phyloP scores from a whole-genome alignment of 2,329 filamentous ascomycete species.

The Periglandula ipomoeae region DNA sequence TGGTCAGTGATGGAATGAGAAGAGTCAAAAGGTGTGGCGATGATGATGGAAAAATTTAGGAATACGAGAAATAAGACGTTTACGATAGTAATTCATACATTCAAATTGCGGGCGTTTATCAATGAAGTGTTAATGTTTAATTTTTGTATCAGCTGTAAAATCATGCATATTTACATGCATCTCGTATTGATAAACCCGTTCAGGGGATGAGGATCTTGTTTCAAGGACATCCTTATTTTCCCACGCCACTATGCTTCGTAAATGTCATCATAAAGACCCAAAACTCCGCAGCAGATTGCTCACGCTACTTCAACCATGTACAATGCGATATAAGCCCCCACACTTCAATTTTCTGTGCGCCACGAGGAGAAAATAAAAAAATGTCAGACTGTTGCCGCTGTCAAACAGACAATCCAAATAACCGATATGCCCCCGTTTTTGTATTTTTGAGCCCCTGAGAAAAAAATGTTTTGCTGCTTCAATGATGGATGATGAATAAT shows the following conservation, averaged over 20 bases:
- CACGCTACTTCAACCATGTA: not conserved
- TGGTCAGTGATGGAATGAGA: not conserved
- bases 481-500: slow-evolving; percentile 1
- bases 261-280: not conserved
- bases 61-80: too few relatives aligned
- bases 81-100: too few relatives aligned
- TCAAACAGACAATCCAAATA: not conserved
- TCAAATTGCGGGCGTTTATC: too few relatives aligned
- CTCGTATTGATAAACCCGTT: too few relatives aligned
- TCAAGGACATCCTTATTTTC: not conserved
- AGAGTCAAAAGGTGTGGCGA: not conserved
- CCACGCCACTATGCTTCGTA: not conserved
- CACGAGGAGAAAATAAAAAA: not conserved
- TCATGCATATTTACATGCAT: too few relatives aligned
- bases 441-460: not conserved
- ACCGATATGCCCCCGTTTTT: not conserved
- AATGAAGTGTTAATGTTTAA: too few relatives aligned
- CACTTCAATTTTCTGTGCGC: not conserved
- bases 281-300: not conserved
- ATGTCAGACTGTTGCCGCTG: not conserved
- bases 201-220: too few relatives aligned
- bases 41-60: too few relatives aligned
- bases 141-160: too few relatives aligned
- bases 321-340: not conserved
- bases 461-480: not conserved